phyloP scores from a whole-genome alignment of 768 basidiomycete genomes.

The Erythrobasidium yunnanense region DNA sequence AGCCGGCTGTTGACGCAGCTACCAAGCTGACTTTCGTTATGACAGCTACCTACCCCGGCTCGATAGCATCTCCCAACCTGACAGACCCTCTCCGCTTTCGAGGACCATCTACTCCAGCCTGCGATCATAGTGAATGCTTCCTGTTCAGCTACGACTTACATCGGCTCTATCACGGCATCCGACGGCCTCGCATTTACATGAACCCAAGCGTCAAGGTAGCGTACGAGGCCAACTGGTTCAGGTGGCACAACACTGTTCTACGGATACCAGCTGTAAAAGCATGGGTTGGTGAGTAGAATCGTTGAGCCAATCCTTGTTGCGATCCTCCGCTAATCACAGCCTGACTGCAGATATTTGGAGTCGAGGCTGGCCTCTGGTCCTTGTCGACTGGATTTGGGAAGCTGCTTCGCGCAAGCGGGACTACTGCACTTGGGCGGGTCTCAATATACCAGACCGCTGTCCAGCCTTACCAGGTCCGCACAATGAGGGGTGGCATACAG shows the following conservation, averaged over 20 bases:
- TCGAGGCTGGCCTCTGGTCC: background rate
- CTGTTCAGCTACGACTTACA: background rate
- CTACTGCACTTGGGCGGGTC: slow-evolving; percentile 8
- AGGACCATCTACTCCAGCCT: background rate
- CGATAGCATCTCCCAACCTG: background rate
- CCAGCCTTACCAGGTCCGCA: too few relatives aligned
- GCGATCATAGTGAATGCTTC: background rate
- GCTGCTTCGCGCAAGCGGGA: background rate
- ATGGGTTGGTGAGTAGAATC: background rate
- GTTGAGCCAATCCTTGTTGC: too few relatives aligned
- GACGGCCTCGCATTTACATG: slow-evolving; percentile 4
- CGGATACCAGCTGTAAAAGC: background rate
- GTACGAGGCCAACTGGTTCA: background rate
- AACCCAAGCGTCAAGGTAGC: slow-evolving; percentile 8
- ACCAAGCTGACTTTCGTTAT: background rate
- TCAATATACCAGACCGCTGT: background rate
- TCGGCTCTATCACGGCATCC: background rate
- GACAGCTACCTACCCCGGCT: background rate
- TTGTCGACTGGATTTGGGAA: background rate
- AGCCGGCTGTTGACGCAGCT: background rate
- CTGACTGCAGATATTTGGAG: background rate
- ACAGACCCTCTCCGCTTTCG: background rate
- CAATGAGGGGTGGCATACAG: too few relatives aligned
- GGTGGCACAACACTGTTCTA: background rate
- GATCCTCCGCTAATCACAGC: background rate